Conservation (phyloP, 306 rosid species). For the Fragaria vesca region DNA sequence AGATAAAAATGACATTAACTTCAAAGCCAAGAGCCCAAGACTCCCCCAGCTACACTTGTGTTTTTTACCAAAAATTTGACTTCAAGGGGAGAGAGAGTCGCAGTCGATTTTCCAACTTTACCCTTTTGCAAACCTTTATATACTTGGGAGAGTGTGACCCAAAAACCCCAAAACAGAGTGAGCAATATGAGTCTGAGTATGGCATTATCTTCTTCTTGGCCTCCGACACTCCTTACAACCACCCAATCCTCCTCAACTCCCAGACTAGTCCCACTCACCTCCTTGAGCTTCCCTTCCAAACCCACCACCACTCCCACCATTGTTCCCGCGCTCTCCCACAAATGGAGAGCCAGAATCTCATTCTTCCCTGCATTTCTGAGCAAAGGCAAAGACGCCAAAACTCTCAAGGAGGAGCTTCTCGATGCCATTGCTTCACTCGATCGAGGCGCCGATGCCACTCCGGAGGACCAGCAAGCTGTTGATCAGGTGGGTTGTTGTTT, state of each 20-base stretch:
- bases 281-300: constrained; percentile 35
- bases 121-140: constrained; percentile 10
- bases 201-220: constrained; percentile 54
- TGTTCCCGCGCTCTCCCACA: constrained; percentile 9
- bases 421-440: constrained; percentile 69
- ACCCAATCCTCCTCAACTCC: constrained; percentile 21
- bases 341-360: constrained; percentile 67
- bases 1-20: no score
- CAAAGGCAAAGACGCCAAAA: constrained; percentile 53
- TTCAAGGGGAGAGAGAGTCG: no score
- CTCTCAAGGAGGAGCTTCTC: constrained; percentile 74
- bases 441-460: constrained; percentile 86
- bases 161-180: not conserved
- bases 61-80: no score
- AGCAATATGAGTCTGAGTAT: constrained; percentile 6
- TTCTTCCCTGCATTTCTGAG: constrained; percentile 67
- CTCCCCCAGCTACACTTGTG: no score
- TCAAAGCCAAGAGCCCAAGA: no score
- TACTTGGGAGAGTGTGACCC: not conserved
- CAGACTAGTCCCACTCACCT: constrained; percentile 14
- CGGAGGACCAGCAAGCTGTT: constrained; percentile 61
- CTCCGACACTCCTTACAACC: constrained; percentile 31
- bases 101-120: not conserved
- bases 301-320: constrained; percentile 20
- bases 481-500: constrained; percentile 49